phyloP scores from a whole-genome alignment of 495 filamentous ascomycete genomes.

The Penicillium diatomitis region DNA sequence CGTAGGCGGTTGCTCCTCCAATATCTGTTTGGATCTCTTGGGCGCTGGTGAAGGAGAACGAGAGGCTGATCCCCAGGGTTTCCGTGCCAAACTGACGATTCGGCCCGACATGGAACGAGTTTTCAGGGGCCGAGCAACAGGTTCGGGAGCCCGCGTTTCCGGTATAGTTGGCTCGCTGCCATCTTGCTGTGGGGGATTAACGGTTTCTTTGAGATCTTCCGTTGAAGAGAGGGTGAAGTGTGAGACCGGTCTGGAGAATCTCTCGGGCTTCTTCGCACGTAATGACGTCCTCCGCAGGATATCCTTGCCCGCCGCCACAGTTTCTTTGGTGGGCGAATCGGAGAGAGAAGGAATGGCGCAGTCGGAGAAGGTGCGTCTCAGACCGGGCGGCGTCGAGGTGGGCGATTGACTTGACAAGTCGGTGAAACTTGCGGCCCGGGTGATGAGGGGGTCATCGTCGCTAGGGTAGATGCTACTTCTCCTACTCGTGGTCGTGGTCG shows the following conservation, averaged over 20 bases:
- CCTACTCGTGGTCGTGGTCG: constrained; percentile 8
- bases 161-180: constrained; percentile 12
- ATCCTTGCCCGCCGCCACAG: constrained; percentile 36
- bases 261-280: constrained; percentile 24
- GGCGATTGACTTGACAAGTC: constrained; percentile 26
- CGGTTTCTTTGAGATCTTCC: constrained; percentile 26
- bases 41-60: constrained; percentile 51
- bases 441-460: constrained; percentile 20
- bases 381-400: constrained; percentile 15
- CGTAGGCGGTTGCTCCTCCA: constrained; percentile 30
- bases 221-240: constrained; percentile 29
- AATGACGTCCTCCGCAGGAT: constrained; percentile 37
- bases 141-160: constrained; percentile 30
- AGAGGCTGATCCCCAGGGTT: constrained; percentile 59
- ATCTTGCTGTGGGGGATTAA: constrained; percentile 2
- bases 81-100: constrained; percentile 55
- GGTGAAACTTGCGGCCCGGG: constrained; percentile 36
- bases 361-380: constrained; percentile 40
- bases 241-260: constrained; percentile 23
- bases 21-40: constrained; percentile 24
- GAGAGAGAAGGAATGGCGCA: constrained; percentile 24
- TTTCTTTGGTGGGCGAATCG: constrained; percentile 35
- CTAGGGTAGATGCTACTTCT: constrained; percentile 9
- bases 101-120: constrained; percentile 50
- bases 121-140: constrained; percentile 35